Base-by-base conservation (phyloP, 2,329 filamentous ascomycete species). In the Akanthomyces lecanii region DNA sequence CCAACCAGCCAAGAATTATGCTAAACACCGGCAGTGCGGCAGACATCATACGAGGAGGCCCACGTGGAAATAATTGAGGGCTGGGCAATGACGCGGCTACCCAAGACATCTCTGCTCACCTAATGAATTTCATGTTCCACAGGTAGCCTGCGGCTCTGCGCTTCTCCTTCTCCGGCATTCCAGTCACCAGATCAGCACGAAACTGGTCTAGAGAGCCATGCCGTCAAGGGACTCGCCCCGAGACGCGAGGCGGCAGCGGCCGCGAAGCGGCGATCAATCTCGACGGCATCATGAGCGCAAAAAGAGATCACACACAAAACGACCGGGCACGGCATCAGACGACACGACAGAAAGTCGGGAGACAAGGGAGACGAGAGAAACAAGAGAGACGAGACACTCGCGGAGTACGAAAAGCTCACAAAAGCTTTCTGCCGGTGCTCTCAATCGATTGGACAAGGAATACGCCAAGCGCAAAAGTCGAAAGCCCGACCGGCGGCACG, bases 391-490 rank as follows among this genome's bases (percentile, higher is more conserved):
- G 23, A 64, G 63, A 33, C 38, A 58, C 28, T 42, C 64, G 50
- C 42, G 57, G 5, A 45, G 50, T 5, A 62, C 59, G 10, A 47
- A 45, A 36, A 62, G 69, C 28, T 67, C 70, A 5, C 72, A 70
- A 44, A 64, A 71, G 5, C 71, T 82, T 30, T 82, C 80, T 5
- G 72, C 76, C 3, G 83, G 85, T 68, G 86, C 88, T 5, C 75
- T 93, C 55, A 87, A 87, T 14, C 85, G 86, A 69, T 74, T 93
- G 53, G 83, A 91, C 68, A 80, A 84, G 56, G 76, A 84, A 61
- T 88, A 90, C 73, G 70, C 73, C 16, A 64, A 64, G 28, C 72
- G 73, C 23, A 79, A 82, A 30, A 82, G 85, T 66, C 79, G 78
- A 45, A 79, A 79, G 59, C 73, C 77, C 52, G 74, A 80, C 64